Conservation (phyloP, 768 basidiomycete genomes). For the Phanerodontia chrysosporium region DNA sequence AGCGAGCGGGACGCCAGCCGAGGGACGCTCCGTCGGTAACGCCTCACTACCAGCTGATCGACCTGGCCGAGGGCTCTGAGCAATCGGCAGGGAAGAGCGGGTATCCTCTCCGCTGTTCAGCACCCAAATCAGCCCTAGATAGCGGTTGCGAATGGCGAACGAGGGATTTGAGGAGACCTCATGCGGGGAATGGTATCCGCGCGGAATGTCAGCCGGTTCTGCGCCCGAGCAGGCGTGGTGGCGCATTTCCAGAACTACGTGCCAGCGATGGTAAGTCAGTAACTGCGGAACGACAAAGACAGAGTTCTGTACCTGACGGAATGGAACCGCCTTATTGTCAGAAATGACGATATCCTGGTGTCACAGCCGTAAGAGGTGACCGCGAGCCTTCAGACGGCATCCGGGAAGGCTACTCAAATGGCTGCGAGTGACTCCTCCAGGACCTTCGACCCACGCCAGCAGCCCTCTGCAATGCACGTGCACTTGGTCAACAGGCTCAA, state of each 20-base stretch:
- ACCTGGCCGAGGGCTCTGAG: background rate
- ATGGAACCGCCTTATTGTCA: background rate
- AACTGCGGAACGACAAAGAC: slow-evolving; percentile 9
- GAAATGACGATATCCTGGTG: background rate
- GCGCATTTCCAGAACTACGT: slow-evolving; percentile 1
- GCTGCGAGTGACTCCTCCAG: background rate
- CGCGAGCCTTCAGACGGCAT: background rate
- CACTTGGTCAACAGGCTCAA: too few species aligned
- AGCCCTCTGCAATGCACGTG: too few species aligned
- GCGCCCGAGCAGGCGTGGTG: slow-evolving; percentile 5
- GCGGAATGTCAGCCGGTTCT: background rate
- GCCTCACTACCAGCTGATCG: background rate
- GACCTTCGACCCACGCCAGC: too few species aligned
- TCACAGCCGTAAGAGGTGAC: background rate
- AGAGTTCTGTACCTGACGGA: slow-evolving; percentile 10
- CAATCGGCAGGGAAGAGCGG: background rate
- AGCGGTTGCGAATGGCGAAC: background rate
- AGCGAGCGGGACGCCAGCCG: background rate
- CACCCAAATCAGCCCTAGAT: background rate
- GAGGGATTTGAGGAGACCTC: background rate
- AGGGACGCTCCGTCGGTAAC: background rate
- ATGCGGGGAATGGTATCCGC: background rate
- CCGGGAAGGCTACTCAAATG: background rate
- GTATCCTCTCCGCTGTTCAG: background rate
- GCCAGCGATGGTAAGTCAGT: background rate